Base-by-base conservation (phyloP, 139 green algal genomes). In the Dunaliella primolecta region DNA sequence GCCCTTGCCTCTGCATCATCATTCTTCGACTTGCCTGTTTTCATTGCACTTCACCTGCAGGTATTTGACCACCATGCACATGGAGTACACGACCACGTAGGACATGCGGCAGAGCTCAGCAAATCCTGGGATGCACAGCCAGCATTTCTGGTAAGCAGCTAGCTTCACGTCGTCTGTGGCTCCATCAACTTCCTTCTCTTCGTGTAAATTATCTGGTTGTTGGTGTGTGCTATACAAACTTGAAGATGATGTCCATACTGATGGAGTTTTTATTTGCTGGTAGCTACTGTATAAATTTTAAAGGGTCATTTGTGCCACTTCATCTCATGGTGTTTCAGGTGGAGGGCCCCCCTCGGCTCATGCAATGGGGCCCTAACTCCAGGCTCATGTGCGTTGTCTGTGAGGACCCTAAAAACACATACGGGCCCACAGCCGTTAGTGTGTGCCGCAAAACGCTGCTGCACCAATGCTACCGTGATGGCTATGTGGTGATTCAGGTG, bases 401-500 rank as follows among this genome's bases (percentile, higher is more conserved):
- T 56, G 36, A 34, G 23, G n/a, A 30, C 29, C n/a, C 75, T 23
- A n/a, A n/a, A n/a, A 15, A 7, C 15, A 15, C 15, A 15, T 15
- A 7, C 15, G 24, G 23, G 34, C 35, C 34, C 35, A 86, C 90
- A 57, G 86, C 72, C 81, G 37, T 93, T 33, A 79, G 85, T 24
- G 80, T 89, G 32, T 90, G 87, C 84, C 86, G 81, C 29, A 89
- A 87, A 70, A 87, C 84, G 37, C 76, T 86, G 86, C 84, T 93
- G 72, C 79, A 87, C 32, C 88, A 90, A 37, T 89, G 90, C 80
- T 86, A 86, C 83, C 74, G 82, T 2, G 90, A 90, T 36, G 87
- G 85, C 15, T 85, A 83, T 34, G 88, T 87, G 3, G 87, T 86
- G 36, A 89, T 93, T 23, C 90, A 93, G 88, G 90, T 90, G 29